A percentile compares a stretch with the other conserved stretches of the same genome.
phyloP scores from a whole-genome alignment of 2,329 filamentous ascomycete species.

The Thelonectria rubi region DNA sequence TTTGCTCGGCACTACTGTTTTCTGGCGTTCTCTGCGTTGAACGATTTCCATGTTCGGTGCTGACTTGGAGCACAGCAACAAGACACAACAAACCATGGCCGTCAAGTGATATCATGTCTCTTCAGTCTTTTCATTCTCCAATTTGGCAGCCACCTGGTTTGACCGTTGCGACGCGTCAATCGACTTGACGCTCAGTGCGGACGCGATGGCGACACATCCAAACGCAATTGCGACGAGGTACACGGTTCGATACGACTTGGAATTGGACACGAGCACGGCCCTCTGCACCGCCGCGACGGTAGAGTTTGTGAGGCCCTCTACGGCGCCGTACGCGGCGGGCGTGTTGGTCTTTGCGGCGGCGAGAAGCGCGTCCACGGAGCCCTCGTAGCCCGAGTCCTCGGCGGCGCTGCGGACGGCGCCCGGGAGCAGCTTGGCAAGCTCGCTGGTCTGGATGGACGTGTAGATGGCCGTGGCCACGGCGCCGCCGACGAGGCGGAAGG shows the following conservation, averaged over 20 bases:
- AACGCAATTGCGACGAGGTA: slow-evolving; percentile 50
- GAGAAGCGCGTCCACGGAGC: slow-evolving; percentile 31
- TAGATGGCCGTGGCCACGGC: slow-evolving; percentile 50
- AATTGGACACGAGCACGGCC: slow-evolving; percentile 46
- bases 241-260: slow-evolving; percentile 37
- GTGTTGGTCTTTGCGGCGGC: slow-evolving; percentile 43
- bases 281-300: slow-evolving; percentile 42
- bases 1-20: too few relatives aligned
- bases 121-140: slow-evolving; percentile 18
- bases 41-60: too few relatives aligned
- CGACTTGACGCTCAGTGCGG: slow-evolving; percentile 41
- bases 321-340: slow-evolving; percentile 41
- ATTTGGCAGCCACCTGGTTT: slow-evolving; percentile 24
- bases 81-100: too few relatives aligned
- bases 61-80: too few relatives aligned
- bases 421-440: slow-evolving; percentile 38
- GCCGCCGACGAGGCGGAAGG: slow-evolving; percentile 47
- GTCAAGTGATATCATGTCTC: too few relatives aligned
- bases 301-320: slow-evolving; percentile 39
- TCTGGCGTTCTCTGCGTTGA: too few relatives aligned
- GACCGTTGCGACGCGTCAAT: slow-evolving; percentile 25
- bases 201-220: slow-evolving; percentile 45
- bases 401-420: slow-evolving; percentile 28
- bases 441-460: slow-evolving; percentile 45
- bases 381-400: slow-evolving; percentile 26